Percentiles rank a stretch among this genome's conserved stretches.
Evolutionary conservation across 2,329 filamentous ascomycete species (phyloP).

Genomic region (Chaetomium globosum): DNA sequence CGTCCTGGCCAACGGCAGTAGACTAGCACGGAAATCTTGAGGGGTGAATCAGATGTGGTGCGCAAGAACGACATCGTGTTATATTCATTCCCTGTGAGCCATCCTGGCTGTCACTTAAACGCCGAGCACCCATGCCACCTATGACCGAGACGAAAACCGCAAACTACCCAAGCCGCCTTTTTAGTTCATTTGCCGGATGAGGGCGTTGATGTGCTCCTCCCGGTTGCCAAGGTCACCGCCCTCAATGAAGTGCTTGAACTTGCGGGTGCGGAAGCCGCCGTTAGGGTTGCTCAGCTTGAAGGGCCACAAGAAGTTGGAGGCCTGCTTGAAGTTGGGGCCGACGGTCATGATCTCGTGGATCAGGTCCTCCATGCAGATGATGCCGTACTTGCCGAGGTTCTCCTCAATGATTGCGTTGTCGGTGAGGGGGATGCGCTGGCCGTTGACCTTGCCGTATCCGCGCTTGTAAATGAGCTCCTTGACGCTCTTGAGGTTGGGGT

Average conservation of each 20-base stretch:
- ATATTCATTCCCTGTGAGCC: conserved; percentile 42
- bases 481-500: conserved; percentile 98
- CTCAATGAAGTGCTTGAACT: conserved; percentile 99
- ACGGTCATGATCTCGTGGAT: conserved; percentile 99
- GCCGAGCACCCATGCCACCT: conserved; percentile 42
- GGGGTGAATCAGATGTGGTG: conserved; percentile 31
- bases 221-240: conserved; percentile 98
- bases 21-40: conserved; percentile 31
- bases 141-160: conserved; percentile 38
- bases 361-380: conserved; percentile 98
- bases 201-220: conserved; percentile 94
- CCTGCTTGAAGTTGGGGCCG: conserved; percentile 99
- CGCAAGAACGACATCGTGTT: conserved; percentile 34
- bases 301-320: conserved; percentile 98
- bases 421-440: conserved; percentile 93
- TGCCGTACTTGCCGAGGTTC: conserved; percentile 95
- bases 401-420: conserved; percentile 98
- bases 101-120: conserved; percentile 42
- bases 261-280: conserved; percentile 92
- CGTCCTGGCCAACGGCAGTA: conserved; percentile 29
- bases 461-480: conserved; percentile 99
- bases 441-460: conserved; percentile 97
- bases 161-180: conserved; percentile 35
- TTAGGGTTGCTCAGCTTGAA: conserved; percentile 99
- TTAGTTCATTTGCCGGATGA: conserved; percentile 99